Conservation (phyloP, 306 rosid genomes). For the Dalbergia cultrata region DNA sequence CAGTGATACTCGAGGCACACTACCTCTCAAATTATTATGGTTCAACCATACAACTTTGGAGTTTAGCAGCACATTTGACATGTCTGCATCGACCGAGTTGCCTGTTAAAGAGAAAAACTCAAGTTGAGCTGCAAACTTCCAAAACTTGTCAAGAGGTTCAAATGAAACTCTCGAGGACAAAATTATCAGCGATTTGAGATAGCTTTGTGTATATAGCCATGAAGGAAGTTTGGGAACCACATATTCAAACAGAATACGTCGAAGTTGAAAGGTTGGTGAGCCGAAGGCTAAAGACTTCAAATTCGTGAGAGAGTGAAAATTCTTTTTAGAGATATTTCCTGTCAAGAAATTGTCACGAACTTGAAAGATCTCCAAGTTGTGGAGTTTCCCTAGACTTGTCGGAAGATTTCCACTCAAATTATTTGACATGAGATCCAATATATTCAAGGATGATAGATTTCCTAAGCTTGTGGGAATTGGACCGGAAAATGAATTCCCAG, state of each 20-base stretch:
- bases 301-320: constrained; percentile 24
- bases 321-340: constrained; percentile 38
- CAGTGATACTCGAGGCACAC: constrained; percentile 37
- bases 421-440: background rate
- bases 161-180: background rate
- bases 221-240: constrained; percentile 39
- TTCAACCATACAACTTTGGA: background rate
- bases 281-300: background rate
- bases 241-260: background rate
- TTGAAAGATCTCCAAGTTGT: background rate
- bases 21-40: constrained; percentile 24
- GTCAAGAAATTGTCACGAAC: background rate
- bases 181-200: background rate
- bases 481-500: background rate
- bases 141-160: constrained; percentile 14
- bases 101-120: background rate
- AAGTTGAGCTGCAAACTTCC: constrained; percentile 2
- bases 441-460: background rate
- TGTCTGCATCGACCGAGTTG: constrained; percentile 28
- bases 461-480: background rate
- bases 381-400: background rate
- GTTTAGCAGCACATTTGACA: constrained; percentile 32
- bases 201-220: constrained; percentile 39
- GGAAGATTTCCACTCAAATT: constrained; percentile 14
- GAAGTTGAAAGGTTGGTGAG: constrained; percentile 12